phyloP scores from a whole-genome alignment of 129 eudicot species.

The Chrysanthemum lavandulifolium region DNA sequence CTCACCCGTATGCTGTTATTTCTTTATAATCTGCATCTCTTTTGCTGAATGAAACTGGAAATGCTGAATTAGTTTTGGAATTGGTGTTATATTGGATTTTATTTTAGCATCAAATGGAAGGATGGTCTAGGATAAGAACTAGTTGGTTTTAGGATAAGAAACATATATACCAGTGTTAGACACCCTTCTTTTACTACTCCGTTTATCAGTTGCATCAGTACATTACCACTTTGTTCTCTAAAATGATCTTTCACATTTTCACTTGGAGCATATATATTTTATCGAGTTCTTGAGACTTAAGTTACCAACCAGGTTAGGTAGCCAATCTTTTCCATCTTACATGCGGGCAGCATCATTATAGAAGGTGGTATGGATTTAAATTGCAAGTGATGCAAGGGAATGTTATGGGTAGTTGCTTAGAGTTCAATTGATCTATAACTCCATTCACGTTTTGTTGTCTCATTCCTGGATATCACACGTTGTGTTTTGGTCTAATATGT shows the following conservation, averaged over 20 bases:
- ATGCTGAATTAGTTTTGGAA: slow-evolving; percentile 14
- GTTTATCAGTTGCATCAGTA: background rate
- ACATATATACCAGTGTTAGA: background rate
- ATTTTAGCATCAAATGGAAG: background rate
- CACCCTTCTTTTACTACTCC: background rate
- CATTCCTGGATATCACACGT: background rate
- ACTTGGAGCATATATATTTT: background rate
- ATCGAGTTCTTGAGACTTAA: background rate
- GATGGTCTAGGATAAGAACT: background rate
- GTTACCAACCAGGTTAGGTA: background rate
- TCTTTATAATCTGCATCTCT: background rate
- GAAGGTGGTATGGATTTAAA: background rate
- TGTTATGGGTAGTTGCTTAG: background rate
- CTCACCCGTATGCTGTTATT: background rate
- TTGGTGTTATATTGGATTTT: slow-evolving; percentile 5
- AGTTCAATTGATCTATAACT: background rate
- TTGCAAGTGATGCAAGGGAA: too few relatives aligned
- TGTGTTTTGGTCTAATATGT: background rate
- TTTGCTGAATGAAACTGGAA: background rate
- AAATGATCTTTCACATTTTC: background rate
- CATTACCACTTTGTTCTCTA: background rate
- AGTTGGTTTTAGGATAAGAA: background rate
- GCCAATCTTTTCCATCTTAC: too few relatives aligned
- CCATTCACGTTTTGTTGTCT: background rate
- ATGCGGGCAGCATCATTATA: too few relatives aligned